Conservation (phyloP, 805 yeast genomes). For the Clavispora carvajalis region DNA sequence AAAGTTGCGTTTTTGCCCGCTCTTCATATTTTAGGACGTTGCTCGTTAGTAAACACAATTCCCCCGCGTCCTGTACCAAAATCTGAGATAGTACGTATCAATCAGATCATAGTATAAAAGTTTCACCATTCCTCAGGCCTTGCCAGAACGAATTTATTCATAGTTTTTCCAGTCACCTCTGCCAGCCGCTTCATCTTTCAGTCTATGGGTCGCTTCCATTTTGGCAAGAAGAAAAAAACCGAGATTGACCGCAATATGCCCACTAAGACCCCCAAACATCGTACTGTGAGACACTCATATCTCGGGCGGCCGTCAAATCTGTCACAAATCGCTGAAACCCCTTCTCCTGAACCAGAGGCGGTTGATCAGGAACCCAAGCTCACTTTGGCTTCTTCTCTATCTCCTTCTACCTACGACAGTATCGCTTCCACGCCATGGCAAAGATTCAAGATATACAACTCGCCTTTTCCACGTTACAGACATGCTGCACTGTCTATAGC, state of each 20-base stretch:
- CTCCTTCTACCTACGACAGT: not conserved
- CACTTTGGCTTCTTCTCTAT: conserved; percentile 6
- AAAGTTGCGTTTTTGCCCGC: too few relatives aligned
- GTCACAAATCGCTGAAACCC: conserved; percentile 10
- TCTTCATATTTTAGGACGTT: too few relatives aligned
- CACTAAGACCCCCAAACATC: conserved; percentile 4
- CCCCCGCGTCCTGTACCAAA: conserved; percentile 1
- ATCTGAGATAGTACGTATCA: not conserved
- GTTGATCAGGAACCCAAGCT: not conserved
- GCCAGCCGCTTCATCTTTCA: not conserved
- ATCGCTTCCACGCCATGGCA: conserved; percentile 55
- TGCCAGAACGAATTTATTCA: not conserved
- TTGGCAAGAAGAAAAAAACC: conserved; percentile 43
- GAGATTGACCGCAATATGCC: conserved; percentile 17
- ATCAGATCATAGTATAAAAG: not conserved
- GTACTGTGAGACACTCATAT: conserved; percentile 8
- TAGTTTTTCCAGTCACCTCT: not conserved
- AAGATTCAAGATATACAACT: conserved; percentile 54
- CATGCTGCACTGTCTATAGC: conserved; percentile 71
- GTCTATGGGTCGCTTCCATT: conserved; percentile 53
- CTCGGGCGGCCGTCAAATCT: conserved; percentile 12
- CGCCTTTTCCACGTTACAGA: conserved; percentile 93
- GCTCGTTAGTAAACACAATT: too few relatives aligned
- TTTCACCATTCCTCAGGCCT: not conserved
- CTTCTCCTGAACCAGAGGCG: conserved; percentile 3